Base-by-base conservation (phyloP, 345 rosid species). In the Eucalyptus paniculata region DNA sequence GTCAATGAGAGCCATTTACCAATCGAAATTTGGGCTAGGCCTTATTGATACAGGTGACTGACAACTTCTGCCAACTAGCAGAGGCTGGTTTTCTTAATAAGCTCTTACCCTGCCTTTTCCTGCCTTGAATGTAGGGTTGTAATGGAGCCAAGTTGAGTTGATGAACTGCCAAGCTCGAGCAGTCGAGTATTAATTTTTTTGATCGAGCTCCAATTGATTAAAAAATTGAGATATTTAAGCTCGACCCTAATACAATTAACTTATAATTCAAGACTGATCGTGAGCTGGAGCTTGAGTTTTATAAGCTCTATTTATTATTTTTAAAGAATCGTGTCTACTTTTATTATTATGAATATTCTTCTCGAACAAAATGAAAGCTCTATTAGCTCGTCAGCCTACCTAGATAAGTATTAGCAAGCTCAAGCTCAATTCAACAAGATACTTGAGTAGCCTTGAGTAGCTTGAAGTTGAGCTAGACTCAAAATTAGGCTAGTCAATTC, bases 1-100 rank as follows among this genome's bases (percentile, higher is more conserved):
- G 92, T 97, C 99, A 77, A 95, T 97, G 99, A 95, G 99, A 94
- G 96, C 99, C 87, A 94, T 97, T 82, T 97, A 97, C 92, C 99
- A 97, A 92, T 96, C 99, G 54, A 97, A 94, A 93, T 88, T 97
- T 81, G 99, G 99, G 83, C 96, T 96, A 87, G 92, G 94, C 91
- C 96, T 97, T 86, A 94, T 97, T 94, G 97, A 94, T 93, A 92
- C 92, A 94, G 99, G 99, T 96, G 82, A 88, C 62, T 62, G 44
- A 60, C 28, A 67, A 67, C 50, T 83, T 88, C 54, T 58, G 81
- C 60, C 47, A 40, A 77, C 83, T 21, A 40, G 47, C 42, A 40
- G 87, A 28, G 51, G 87, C 56, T 86, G 56, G 87, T 86, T 86
- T 86, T 86, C 54, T 47, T 47, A 47, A 77, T 37, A 28, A 77